Evolutionary conservation across 768 basidiomycete species (phyloP), one percentile per base, ranked within the genome.

Genomic region (Lactifluus subvellereus): DNA sequence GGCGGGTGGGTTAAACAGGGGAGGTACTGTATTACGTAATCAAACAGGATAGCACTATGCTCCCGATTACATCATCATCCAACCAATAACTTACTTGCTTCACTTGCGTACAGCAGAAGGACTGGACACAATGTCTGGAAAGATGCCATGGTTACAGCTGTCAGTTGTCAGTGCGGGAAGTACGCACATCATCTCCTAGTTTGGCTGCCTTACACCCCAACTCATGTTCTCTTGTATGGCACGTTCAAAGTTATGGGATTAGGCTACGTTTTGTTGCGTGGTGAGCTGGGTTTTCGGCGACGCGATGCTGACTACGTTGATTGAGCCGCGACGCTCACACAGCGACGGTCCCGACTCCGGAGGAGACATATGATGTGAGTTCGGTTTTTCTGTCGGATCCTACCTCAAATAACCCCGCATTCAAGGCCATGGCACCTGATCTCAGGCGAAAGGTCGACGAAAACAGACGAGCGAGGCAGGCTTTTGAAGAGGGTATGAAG

Each of bases 381-480:
- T 13, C 40, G 4, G 45, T 5, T 30, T 4, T 9, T 33, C 22
- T n/a, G 37, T 30, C 10, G 13, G 27, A 48, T 13, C 27, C 10
- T 4, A 18, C 6, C 3, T 13, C 33, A 4, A 27, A 33, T 50
- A 13, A 54, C 35, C 22, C 47, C 18, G 18, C 35, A 13, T 57
- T 7, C 16, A 54, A 76, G 75, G 69, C 72, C 18, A 73, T 77
- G 72, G 68, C 76, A 2, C 76, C 76, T 6, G 76, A 77, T 54
- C 59, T 77, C 22, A 71, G 70, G 22, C 68, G 69, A 45, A 74
- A 75, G 57, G 76, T 76, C 7, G 76, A 77, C 60, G 73, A 74
- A 22, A 72, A 69, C 53, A 75, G 76, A 47, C 72, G 70, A 4
- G 74, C 74, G 5, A 66, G 76, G 53, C 50, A 73, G 47, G 74